Base-by-base conservation (phyloP, 2,329 filamentous ascomycete genomes). In the Fusarium torreyae region DNA sequence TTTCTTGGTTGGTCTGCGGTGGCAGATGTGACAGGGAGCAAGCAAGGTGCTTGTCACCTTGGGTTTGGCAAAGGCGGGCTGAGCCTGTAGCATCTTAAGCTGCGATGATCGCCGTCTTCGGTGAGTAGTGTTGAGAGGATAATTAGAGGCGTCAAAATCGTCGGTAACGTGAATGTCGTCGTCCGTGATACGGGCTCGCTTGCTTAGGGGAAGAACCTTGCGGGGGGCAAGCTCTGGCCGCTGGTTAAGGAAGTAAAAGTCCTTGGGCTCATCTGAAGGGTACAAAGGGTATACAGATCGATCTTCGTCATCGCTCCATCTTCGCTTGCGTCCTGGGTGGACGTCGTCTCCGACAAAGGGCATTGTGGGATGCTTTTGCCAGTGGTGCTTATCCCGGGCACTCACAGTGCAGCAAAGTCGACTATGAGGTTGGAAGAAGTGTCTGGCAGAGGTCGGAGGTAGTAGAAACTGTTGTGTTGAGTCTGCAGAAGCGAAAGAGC, bases 1-100 rank as follows among this genome's bases (percentile, higher is more conserved):
- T 75, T 87, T 91, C 70, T 88, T 88, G 53, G 84, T 89, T 2
- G 91, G 91, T 55, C 86, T 86, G 42, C 89, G 86, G 72, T 87
- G 86, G 82, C 91, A 93, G 67, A 92, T 87, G 79, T 92, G 88
- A 76, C 91, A 93, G 1, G 89, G 85, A 39, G 79, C 81, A 26
- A 89, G 80, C 6, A 79, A 69, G 5, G 76, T 62, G 28, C 65
- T 56, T 40, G 60, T 72, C 22, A 66, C 36, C 39, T 57, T 52
- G 14, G 59, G 48, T 17, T 43, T 70, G 13, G 54, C 61, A 11
- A 51, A 61, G 18, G 44, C 38, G 11, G 73, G 53, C 46, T 73
- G 74, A 26, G 63, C 63, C 26, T 71, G 75, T 8, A 71, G 54
- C 24, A 51, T 44, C 57, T 57, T 75, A 18, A 75, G 63, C 54